Conservation (phyloP, 345 rosid genomes). For the Diplotaxis tenuifolia region DNA sequence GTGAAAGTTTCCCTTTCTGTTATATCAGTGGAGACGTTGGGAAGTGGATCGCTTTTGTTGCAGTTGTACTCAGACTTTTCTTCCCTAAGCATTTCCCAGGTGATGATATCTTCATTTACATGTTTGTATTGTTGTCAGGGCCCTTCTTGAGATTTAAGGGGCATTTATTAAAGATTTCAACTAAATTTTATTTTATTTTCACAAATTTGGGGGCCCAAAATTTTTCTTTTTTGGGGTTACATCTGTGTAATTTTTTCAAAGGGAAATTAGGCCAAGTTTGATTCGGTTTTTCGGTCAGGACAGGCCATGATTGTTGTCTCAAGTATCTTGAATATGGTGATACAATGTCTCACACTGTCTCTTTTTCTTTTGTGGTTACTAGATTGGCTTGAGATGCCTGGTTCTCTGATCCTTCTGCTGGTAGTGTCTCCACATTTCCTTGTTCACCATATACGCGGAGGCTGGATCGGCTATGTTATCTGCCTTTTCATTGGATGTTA, state of each 20-base stretch:
- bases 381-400: constrained; percentile 84
- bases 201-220: too few species aligned
- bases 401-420: constrained; percentile 66
- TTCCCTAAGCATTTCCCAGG: constrained; percentile 90
- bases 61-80: constrained; percentile 84
- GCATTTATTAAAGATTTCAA: too few species aligned
- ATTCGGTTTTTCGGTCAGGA: too few species aligned
- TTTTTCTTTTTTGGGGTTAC: too few species aligned
- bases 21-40: constrained; percentile 73
- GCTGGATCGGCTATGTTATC: constrained; percentile 56
- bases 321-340: too few species aligned
- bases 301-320: not conserved
- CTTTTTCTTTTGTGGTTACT: not conserved
- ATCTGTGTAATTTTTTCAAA: too few species aligned
- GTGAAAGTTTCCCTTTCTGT: not conserved
- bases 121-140: not conserved
- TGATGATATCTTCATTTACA: constrained; percentile 20
- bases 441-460: constrained; percentile 48
- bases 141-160: too few species aligned
- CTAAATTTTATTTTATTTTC: too few species aligned
- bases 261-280: too few species aligned
- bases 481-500: constrained; percentile 75
- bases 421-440: constrained; percentile 66
- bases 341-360: not conserved
- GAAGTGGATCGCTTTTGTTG: constrained; percentile 80